These are phyloP conservation scores for Xylaria sp. DNA, from an alignment of 2,329 filamentous ascomycete species.

Conservation along the genomic window DNA sequence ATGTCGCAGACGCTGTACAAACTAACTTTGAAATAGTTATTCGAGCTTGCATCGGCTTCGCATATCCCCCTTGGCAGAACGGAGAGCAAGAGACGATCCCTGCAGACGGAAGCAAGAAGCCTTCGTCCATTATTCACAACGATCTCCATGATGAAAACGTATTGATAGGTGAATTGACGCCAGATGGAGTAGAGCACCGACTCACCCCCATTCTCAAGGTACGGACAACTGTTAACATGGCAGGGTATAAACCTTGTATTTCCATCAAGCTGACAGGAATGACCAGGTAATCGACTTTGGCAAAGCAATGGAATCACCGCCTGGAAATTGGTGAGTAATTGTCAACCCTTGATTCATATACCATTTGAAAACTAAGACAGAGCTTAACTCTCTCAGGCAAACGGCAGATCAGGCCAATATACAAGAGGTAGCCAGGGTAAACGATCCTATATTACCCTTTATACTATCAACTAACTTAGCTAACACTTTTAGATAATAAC, in stretches of 20 bases:
- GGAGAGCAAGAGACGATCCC: conserved; percentile 3
- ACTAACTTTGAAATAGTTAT: conserved; percentile 1
- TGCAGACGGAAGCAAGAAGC: background rate
- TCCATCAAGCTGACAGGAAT: background rate
- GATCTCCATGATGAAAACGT: conserved; percentile 17
- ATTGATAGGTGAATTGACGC: conserved; percentile 1
- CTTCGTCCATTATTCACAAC: conserved; percentile 14
- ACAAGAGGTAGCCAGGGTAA: conserved; percentile 14
- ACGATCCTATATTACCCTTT: background rate
- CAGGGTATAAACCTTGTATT: background rate
- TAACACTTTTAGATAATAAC: background rate
- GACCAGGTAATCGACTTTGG: conserved; percentile 9
- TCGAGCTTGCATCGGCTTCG: conserved; percentile 16
- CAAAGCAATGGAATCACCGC: background rate
- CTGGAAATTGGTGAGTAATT: conserved; percentile 4
- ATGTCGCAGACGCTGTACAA: background rate
- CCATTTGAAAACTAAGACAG: background rate
- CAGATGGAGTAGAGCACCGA: background rate
- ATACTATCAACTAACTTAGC: background rate
- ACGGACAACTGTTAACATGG: background rate
- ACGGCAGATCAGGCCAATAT: conserved; percentile 12
- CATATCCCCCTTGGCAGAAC: conserved; percentile 14
- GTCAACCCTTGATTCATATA: background rate
- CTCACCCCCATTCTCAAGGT: conserved; percentile 16
- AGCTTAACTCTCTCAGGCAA: background rate